Evolutionary conservation across 2,329 filamentous ascomycete species (phyloP).

Genomic region (Fusarium dimerum): DNA sequence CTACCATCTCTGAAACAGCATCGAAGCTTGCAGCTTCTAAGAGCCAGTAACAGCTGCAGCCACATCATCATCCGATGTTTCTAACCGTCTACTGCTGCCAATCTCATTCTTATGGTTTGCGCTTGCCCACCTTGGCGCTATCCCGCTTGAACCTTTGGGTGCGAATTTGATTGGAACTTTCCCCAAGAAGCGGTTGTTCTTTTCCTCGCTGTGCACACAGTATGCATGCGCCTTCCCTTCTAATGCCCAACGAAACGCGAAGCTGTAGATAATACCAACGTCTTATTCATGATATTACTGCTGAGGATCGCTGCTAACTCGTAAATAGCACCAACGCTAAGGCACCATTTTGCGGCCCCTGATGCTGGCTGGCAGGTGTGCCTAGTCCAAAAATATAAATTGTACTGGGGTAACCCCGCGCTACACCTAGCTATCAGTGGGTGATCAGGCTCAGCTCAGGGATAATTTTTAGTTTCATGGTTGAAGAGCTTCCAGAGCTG

Average conservation of each 20-base stretch:
- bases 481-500: not conserved
- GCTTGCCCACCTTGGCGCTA: not conserved
- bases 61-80: conserved; percentile 22
- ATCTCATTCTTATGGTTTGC: not conserved
- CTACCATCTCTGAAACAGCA: not conserved
- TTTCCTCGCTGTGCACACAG: not conserved
- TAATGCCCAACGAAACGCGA: not conserved
- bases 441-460: not conserved
- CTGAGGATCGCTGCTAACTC: not conserved
- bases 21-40: not conserved
- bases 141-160: not conserved
- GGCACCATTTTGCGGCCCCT: conserved; percentile 14
- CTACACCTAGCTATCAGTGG: conserved; percentile 15
- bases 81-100: conserved; percentile 8
- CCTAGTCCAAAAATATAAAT: conserved; percentile 6
- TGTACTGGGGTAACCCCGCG: conserved; percentile 28
- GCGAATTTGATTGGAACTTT: not conserved
- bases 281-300: not conserved
- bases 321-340: conserved; percentile 6
- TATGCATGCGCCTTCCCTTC: no score
- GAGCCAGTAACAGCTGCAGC: conserved; percentile 14
- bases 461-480: not conserved
- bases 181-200: not conserved
- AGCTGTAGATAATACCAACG: not conserved
- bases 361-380: conserved; percentile 4